Evolutionary conservation across 2,329 filamentous ascomycete genomes (phyloP), one percentile per base, ranked within the genome.

Genomic region (Fusarium marasasianum): DNA sequence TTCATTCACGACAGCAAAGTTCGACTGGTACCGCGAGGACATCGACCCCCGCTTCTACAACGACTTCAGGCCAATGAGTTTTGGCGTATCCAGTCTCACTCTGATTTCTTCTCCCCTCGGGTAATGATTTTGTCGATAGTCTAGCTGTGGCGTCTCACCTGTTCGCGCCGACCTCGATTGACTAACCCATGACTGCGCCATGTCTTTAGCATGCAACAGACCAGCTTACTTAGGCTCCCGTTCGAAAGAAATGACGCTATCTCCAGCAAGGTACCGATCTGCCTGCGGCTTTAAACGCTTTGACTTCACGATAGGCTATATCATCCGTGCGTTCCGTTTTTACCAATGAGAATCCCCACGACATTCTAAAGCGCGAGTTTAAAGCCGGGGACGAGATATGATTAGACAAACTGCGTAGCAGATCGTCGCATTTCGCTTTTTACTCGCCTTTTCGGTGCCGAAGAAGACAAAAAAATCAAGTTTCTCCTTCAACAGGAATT

Each of bases 51-150:
- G 35, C 35, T 37, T 37, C 35, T 37, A 37, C 15, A 37, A 37
- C 8, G 17, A 37, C 35, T 37, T 37, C 35, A 37, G 35, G 17
- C 9, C 35, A 35, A 35, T 15, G 6, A 35, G 33, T 35, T 35
- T 35, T 35, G 24, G 22, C 22, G 29, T 5, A 22, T 5, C 8
- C 18, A 29, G 24, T 5, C 11, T 29, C 6, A 6, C 6, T 29
- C 17, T 10, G 5, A 8, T 8, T 1, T 29, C 11, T 22, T 47
- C 24, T 22, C 18, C 17, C 12, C 5, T 17, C 17, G 14, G 5
- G 7, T 4, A 7, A 12, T 50, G 3, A 0, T 24, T 14, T 20
- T 8, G 3, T 12, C 5, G 15, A 8, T n/a, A n/a, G n/a, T n/a
- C n/a, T n/a, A n/a, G n/a, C 4, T 24, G 2, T 14, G 35, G 22